Conservation (phyloP, 139 green algal species). For the Dunaliella sp. region DNA sequence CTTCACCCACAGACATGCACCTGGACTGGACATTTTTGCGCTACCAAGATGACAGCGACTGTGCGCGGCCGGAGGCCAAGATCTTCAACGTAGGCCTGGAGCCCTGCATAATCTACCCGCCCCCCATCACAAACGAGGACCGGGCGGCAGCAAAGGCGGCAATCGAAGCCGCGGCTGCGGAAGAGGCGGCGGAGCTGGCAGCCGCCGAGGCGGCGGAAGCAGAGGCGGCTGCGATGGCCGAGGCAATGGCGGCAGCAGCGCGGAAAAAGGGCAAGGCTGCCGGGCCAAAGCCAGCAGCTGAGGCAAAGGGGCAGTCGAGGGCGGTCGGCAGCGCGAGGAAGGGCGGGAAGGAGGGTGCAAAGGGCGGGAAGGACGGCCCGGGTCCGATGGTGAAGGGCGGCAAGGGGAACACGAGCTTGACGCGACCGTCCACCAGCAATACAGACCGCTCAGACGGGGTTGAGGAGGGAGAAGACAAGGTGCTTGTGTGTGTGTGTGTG, state of each 20-base stretch:
- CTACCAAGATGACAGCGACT: constrained; percentile 34
- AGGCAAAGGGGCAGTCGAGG: not conserved
- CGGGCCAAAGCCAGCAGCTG: not conserved
- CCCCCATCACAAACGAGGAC: not conserved
- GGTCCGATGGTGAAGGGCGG: not conserved
- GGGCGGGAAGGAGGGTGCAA: not conserved
- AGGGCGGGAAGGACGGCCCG: not conserved
- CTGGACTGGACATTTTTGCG: constrained; percentile 31
- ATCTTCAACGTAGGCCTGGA: constrained; percentile 32
- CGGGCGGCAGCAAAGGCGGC: not conserved
- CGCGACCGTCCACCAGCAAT: not conserved
- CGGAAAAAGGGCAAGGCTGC: not conserved
- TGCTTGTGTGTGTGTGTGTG: too few relatives aligned
- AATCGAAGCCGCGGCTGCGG: not conserved
- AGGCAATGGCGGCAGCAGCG: not conserved
- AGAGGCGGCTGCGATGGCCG: not conserved
- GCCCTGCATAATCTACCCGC: not conserved
- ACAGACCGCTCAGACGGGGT: not conserved
- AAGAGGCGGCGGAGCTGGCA: not conserved
- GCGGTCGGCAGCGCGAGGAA: not conserved
- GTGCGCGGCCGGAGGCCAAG: constrained; percentile 13
- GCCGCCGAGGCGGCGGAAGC: not conserved
- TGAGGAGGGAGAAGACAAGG: not conserved
- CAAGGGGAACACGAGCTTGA: too few relatives aligned
- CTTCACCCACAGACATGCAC: constrained; percentile 43